Evolutionary conservation across 495 filamentous ascomycete species (phyloP), one percentile per base, ranked within the genome.

Genomic region (Neurospora sp.): DNA sequence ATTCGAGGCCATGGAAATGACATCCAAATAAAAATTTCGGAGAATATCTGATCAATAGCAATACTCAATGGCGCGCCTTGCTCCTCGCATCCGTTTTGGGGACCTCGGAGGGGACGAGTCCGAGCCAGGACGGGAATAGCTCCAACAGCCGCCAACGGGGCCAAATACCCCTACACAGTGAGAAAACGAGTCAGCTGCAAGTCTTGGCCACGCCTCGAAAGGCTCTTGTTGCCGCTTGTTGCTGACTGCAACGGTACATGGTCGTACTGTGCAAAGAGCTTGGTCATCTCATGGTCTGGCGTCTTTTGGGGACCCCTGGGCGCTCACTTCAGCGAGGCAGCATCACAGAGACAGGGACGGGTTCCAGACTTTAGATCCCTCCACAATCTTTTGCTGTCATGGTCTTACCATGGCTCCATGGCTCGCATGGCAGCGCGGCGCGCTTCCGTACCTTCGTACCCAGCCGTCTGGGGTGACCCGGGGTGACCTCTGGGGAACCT

Each of bases 81-180:
- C 72, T 77, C 74, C 74, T 74, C 71, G 39, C 74, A 66, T 39
- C 79, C 70, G 10, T 38, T 78, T 77, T 71, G 72, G 78, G 69
- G 6, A 75, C 71, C 74, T 69, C 79, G 79, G 79, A 79, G 77
- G 76, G 39, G 42, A 70, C 74, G 59, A 7, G 21, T 77, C 79
- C 78, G 77, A 3, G 24, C 24, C 75, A 39, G 42, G 28, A 59
- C 13, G 28, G 54, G 62, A 48, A 34, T 31, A 66, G 54, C 70
- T 34, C 36, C 31, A 38, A 71, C 71, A 31, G 24, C 39, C 13
- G 4, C 28, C 42, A 31, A 45, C 69, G 70, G 69, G 69, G 71
- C 48, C 71, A 73, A 36, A 71, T 40, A 11, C 21, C 40, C 28
- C 36, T 39, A 62, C 38, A 74, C 74, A 62, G 71, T 62, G 42